These are phyloP conservation scores for Stephanodiscus triporus DNA, from an alignment of 108 stramenopile genomes.

Conservation along the genomic window DNA sequence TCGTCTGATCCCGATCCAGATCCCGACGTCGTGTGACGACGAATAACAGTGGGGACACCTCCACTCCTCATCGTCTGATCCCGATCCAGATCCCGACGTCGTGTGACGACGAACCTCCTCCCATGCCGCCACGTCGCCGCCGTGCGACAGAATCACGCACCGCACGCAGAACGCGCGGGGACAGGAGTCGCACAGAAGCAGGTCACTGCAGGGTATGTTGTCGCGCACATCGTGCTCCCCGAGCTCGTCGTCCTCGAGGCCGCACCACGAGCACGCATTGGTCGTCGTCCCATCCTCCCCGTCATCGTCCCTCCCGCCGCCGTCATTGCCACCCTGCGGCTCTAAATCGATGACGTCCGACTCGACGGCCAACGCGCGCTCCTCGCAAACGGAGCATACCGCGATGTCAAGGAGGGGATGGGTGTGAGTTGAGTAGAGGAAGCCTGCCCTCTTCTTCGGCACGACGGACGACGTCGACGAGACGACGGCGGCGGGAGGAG, in stretches of 20 bases:
- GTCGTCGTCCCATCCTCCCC: not conserved
- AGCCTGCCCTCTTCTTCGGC: not conserved
- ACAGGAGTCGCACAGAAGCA: constrained; percentile 54
- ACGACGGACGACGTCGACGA: not conserved
- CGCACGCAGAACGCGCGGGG: constrained; percentile 52
- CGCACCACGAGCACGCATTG: constrained; percentile 47
- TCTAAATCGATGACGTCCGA: constrained; percentile 15
- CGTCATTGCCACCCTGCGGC: not conserved
- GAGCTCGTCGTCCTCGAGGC: constrained; percentile 17
- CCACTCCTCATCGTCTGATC: constrained; percentile 37
- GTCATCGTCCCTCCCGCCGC: not conserved
- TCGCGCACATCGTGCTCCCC: constrained; percentile 2
- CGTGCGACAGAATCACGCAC: constrained; percentile 31
- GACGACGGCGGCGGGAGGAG: not conserved
- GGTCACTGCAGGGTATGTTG: constrained; percentile 20
- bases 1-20: constrained; percentile 1
- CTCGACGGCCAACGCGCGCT: constrained; percentile 49
- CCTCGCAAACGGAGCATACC: constrained; percentile 57
- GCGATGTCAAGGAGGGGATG: constrained; percentile 59
- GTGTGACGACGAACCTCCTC: constrained; percentile 1
- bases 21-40: not conserved
- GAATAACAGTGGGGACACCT: constrained; percentile 45
- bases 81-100: not conserved
- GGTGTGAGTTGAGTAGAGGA: constrained; percentile 49
- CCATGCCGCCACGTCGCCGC: constrained; percentile 25